These are phyloP conservation scores for Leptographium flavum DNA, from an alignment of 2,329 filamentous ascomycete genomes.

Conservation along the genomic window DNA sequence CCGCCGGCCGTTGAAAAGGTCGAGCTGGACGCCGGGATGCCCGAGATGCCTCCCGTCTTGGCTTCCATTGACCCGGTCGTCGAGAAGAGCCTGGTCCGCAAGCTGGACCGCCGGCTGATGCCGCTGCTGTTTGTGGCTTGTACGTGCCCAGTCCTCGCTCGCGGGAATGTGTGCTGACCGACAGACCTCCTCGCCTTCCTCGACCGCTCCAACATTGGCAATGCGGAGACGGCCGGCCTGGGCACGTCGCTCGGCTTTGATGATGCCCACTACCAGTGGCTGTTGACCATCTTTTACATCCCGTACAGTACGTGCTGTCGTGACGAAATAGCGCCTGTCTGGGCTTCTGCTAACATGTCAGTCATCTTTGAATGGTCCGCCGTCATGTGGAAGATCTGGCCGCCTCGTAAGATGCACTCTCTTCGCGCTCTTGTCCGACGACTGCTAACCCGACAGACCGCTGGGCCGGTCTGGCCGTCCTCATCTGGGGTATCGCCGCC, in stretches of 20 bases:
- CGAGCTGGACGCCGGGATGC: not conserved
- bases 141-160: conserved; percentile 8
- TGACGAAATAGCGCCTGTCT: not conserved
- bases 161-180: not conserved
- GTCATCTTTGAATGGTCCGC: conserved; percentile 27
- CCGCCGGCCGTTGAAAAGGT: not conserved
- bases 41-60: conserved; percentile 3
- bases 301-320: conserved; percentile 20
- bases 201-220: conserved; percentile 16
- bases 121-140: conserved; percentile 18
- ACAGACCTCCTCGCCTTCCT: conserved; percentile 14
- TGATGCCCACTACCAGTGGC: conserved; percentile 26
- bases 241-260: conserved; percentile 21
- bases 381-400: conserved; percentile 26
- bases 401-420: conserved; percentile 18
- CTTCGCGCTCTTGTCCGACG: not conserved
- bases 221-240: conserved; percentile 14
- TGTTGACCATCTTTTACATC: conserved; percentile 30
- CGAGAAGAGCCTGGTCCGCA: conserved; percentile 20
- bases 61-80: conserved; percentile 15
- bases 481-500: conserved; percentile 17
- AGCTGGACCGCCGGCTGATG: conserved; percentile 20
- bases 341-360: conserved; percentile 6
- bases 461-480: conserved; percentile 15
- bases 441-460: conserved; percentile 10